Evolutionary conservation across 352 stramenopile genomes (phyloP).

Genomic region (Halophytophthora polymorphica): DNA sequence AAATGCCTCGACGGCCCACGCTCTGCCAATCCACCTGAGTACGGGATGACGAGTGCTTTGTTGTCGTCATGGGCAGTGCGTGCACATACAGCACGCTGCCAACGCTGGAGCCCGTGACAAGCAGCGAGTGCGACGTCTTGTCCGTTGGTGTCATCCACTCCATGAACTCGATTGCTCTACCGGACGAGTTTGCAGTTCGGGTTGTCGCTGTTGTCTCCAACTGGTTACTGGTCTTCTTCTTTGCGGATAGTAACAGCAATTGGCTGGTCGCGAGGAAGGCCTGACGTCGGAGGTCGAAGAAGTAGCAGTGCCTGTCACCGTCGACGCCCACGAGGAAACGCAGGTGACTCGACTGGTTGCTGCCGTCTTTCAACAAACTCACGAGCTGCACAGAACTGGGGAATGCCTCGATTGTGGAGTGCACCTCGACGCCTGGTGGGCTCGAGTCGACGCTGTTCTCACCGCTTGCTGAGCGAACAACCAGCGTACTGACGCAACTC

Average conservation of each 20-base stretch:
- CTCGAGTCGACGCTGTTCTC: no score
- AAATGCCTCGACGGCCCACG: constrained; percentile 35
- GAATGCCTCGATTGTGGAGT: constrained; percentile 20
- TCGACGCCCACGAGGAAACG: constrained; percentile 35
- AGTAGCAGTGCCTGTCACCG: constrained; percentile 39
- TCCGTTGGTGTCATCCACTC: constrained; percentile 20
- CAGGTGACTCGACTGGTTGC: constrained; percentile 3
- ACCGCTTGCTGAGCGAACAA: neutral
- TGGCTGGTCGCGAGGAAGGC: constrained; percentile 35
- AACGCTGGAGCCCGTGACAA: constrained; percentile 26
- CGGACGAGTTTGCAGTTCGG: constrained; percentile 1
- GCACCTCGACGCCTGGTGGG: constrained; percentile 3
- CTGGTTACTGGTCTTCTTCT: constrained; percentile 6
- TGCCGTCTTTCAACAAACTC: constrained; percentile 13
- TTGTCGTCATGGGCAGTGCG: constrained; percentile 33
- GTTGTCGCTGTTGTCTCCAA: neutral
- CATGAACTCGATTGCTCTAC: constrained; percentile 19
- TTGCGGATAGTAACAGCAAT: constrained; percentile 19
- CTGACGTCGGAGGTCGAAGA: constrained; percentile 29
- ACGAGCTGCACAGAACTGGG: constrained; percentile 22
- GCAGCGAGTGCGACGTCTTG: constrained; percentile 16
- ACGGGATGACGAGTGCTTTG: constrained; percentile 16
- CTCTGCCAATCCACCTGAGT: constrained; percentile 40
- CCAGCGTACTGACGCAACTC: constrained; percentile 11
- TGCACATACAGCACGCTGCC: constrained; percentile 37